Conservation (phyloP, 345 rosid genomes). For the Acer negundo region DNA sequence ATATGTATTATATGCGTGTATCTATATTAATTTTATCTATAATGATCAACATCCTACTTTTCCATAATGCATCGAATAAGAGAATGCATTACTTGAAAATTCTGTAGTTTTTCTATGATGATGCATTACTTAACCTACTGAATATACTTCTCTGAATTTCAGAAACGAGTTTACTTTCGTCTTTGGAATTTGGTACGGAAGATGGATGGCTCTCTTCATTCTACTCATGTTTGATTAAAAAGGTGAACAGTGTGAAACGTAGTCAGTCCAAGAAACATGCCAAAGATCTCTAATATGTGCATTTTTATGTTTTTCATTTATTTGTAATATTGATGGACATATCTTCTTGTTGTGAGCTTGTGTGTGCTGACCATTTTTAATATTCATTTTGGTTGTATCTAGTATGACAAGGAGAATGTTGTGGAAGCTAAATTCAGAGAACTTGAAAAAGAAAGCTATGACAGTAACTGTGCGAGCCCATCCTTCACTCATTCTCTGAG, state of each 20-base stretch:
- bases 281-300: background rate
- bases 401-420: conserved; percentile 81
- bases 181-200: conserved; percentile 81
- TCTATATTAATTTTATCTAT: background rate
- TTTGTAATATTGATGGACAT: background rate
- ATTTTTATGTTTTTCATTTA: conserved; percentile 14
- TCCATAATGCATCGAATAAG: background rate
- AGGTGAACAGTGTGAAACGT: conserved; percentile 42
- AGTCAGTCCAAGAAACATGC: background rate
- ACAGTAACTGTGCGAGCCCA: conserved; percentile 42
- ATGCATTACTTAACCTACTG: conserved; percentile 1
- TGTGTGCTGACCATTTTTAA: conserved; percentile 24
- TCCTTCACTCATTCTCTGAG: conserved; percentile 58
- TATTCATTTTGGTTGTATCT: conserved; percentile 24
- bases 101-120: background rate
- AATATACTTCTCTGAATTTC: conserved; percentile 24
- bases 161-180: conserved; percentile 77
- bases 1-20: background rate
- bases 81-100: background rate
- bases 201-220: conserved; percentile 94
- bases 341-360: background rate
- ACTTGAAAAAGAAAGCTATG: conserved; percentile 73
- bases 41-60: background rate
- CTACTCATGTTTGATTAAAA: conserved; percentile 91
- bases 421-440: conserved; percentile 85